Evolutionary conservation across 345 rosid genomes (phyloP).

Genomic region (Kernera saxatilis): DNA sequence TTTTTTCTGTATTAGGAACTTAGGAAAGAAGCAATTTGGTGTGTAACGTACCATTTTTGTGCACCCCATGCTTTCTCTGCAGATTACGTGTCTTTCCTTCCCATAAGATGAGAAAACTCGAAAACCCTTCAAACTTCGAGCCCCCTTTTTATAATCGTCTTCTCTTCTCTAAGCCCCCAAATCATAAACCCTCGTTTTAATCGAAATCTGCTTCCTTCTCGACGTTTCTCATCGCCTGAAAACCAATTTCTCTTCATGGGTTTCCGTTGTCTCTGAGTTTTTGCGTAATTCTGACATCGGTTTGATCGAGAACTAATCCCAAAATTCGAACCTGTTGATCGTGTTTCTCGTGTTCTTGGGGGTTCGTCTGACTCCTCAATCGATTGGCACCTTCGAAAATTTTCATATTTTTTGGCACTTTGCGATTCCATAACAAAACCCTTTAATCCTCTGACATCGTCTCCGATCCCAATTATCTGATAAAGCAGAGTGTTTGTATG

Average conservation of each 20-base stretch:
- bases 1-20: background rate
- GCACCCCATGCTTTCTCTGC: background rate
- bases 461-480: background rate
- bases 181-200: background rate
- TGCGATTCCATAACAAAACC: background rate
- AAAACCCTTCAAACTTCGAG: conserved; percentile 1
- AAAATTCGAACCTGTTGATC: background rate
- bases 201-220: background rate
- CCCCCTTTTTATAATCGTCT: background rate
- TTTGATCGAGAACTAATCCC: background rate
- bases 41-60: conserved; percentile 2
- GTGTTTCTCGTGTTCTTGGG: background rate
- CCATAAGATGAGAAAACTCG: too few species aligned
- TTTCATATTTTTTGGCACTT: background rate
- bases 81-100: conserved; percentile 14
- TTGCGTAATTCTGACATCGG: background rate
- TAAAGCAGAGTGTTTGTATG: background rate
- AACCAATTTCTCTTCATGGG: background rate
- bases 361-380: background rate
- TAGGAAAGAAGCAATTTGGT: background rate
- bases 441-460: background rate
- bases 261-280: background rate
- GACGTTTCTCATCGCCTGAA: background rate
- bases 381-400: background rate
- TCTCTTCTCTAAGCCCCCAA: background rate